Evolutionary conservation across 1,139 yeast genomes (phyloP).

Genomic region (Meyerozyma smithsonii): DNA sequence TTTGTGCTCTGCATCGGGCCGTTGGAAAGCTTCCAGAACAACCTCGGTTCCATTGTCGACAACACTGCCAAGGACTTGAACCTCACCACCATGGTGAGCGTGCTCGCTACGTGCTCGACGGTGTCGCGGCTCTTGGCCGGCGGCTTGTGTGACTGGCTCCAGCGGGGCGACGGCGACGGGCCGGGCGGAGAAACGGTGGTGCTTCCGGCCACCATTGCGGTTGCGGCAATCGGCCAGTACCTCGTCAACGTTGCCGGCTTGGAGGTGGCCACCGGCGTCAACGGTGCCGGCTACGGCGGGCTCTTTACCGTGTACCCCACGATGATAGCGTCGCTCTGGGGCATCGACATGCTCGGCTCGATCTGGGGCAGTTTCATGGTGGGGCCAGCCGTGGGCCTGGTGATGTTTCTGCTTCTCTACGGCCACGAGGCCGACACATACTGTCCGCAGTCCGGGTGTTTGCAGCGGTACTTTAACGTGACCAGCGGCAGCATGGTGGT

Average conservation of each 20-base stretch:
- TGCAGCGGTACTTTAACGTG: slow-evolving; percentile 30
- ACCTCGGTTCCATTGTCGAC: slow-evolving; percentile 64
- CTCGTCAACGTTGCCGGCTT: slow-evolving; percentile 8
- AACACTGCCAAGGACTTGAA: slow-evolving; percentile 47
- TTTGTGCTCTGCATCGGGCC: slow-evolving; percentile 78
- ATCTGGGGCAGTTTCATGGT: slow-evolving; percentile 90
- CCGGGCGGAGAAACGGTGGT: slow-evolving; percentile 41
- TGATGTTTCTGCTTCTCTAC: slow-evolving; percentile 64
- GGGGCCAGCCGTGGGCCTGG: slow-evolving; percentile 87
- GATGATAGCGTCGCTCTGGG: slow-evolving; percentile 80
- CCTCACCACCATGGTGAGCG: slow-evolving; percentile 42
- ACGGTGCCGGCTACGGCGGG: slow-evolving; percentile 80
- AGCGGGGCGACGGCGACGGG: slow-evolving; percentile 21
- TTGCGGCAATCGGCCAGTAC: slow-evolving; percentile 45
- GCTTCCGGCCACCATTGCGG: slow-evolving; percentile 31
- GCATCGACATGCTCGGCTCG: slow-evolving; percentile 83
- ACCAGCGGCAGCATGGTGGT: slow-evolving; percentile 27
- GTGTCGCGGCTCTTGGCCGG: slow-evolving; percentile 58
- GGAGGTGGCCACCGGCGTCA: slow-evolving; percentile 43
- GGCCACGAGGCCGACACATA: slow-evolving; percentile 58
- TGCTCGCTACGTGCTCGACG: slow-evolving; percentile 39
- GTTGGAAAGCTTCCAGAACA: slow-evolving; percentile 79
- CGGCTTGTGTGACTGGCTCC: slow-evolving; percentile 52
- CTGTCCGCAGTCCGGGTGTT: slow-evolving; percentile 24
- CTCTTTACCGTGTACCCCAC: slow-evolving; percentile 84